These are phyloP conservation scores for Erysimum pusillum DNA, from an alignment of 441 rosid genomes.

Conservation along the genomic window DNA sequence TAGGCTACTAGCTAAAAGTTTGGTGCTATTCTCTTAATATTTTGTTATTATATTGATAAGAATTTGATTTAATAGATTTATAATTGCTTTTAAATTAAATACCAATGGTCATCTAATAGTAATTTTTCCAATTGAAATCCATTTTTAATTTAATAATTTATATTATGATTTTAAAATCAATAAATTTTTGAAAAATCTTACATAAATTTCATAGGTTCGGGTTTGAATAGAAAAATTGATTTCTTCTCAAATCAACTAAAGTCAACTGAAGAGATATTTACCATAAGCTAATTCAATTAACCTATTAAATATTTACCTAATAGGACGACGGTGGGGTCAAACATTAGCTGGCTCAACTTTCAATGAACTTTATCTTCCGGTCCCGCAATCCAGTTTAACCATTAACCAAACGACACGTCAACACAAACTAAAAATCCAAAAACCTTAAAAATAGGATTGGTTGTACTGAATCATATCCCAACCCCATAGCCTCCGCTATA, in stretches of 20 bases:
- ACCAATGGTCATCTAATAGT: too few relatives aligned
- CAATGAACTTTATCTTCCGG: slow-evolving; percentile 6
- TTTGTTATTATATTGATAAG: background rate
- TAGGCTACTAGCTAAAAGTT: too few relatives aligned
- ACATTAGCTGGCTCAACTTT: slow-evolving; percentile 34
- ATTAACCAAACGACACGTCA: background rate
- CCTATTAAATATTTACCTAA: slow-evolving; percentile 34
- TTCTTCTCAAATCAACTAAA: slow-evolving; percentile 5
- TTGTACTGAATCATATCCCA: slow-evolving; percentile 31
- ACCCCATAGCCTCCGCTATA: slow-evolving; percentile 28
- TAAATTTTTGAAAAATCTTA: background rate
- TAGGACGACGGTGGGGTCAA: slow-evolving; percentile 23
- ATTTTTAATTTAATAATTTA: too few relatives aligned
- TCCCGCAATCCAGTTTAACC: background rate
- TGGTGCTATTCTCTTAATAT: background rate
- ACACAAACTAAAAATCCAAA: background rate
- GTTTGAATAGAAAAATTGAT: background rate
- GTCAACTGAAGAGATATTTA: slow-evolving; percentile 9
- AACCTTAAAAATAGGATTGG: slow-evolving; percentile 24
- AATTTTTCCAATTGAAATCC: too few relatives aligned
- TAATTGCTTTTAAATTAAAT: too few relatives aligned
- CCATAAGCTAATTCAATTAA: slow-evolving; percentile 21
- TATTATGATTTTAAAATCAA: too few relatives aligned
- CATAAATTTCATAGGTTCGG: background rate
- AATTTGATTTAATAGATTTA: background rate